Base-by-base conservation (phyloP, 2,329 filamentous ascomycete species). In the Colletotrichum sidae region DNA sequence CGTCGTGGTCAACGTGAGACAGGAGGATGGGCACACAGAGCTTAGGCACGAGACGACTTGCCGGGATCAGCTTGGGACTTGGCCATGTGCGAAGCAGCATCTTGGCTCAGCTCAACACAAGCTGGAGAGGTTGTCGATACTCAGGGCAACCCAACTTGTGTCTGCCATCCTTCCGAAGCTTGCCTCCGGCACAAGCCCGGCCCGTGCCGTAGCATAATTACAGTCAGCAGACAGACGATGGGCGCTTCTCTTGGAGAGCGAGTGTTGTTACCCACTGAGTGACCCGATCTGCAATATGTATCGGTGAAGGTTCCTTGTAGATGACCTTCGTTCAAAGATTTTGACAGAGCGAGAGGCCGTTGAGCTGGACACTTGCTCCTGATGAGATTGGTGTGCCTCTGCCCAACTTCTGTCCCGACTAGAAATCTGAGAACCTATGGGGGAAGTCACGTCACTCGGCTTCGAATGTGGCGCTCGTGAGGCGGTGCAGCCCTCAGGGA, bases 121-220 rank as follows among this genome's bases (percentile, higher is more conserved):
- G 25, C 25, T 25, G 25, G 25, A 25, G 25, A 25, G 25, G 25
- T 25, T 5, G 4, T 25, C 25, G 25, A 25, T 25, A 25, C 25
- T 25, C 25, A 25, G 25, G 25, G 25, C 25, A 25, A 46, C 11
- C 42, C 13, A 8, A 6, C 57, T 49, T 25, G 25, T 25, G 25
- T 25, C 25, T 25, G 25, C 25, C 25, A 25, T 25, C 25, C 25
- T 25, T 25, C 25, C 25, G 25, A 25, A 25, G 25, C 25, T 5
- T 4, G 25, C 25, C 25, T 50, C 46, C 57, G 47, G 58, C 17
- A 39, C 34, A 65, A 55, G 61, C 61, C 52, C 61, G 56, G 56
- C 50, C 56, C 58, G 58, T 56, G 53, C 62, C 62, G 52, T 25
- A 17, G 9, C 25, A 55, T 34, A 62, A 58, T 25, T 41, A 65